Conservation (phyloP, 495 filamentous ascomycete species). For the Aspergillus biplanus region DNA sequence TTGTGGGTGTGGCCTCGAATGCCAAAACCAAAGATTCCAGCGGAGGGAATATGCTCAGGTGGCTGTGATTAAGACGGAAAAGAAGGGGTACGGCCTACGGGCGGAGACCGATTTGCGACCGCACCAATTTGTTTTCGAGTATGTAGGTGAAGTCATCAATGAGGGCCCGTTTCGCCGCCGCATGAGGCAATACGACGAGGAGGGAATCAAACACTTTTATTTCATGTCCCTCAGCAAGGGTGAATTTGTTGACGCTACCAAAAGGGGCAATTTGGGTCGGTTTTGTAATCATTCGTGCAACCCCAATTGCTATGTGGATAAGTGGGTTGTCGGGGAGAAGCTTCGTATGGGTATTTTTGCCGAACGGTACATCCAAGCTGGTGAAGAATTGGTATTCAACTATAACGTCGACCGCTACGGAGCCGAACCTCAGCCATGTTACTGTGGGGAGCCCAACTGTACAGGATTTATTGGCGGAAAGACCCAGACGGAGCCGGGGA, state of each 20-base stretch:
- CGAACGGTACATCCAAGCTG: conserved; percentile 78
- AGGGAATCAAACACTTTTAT: conserved; percentile 98
- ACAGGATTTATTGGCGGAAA: conserved; percentile 95
- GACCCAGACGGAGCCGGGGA: conserved; percentile 94
- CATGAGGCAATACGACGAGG: conserved; percentile 88
- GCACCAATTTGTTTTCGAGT: conserved; percentile 95
- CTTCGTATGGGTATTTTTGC: conserved; percentile 99
- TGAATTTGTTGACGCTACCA: conserved; percentile 98
- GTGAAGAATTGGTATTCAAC: conserved; percentile 99
- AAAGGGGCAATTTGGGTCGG: conserved; percentile 91
- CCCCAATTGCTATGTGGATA: conserved; percentile 98
- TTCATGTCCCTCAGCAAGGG: conserved; percentile 98
- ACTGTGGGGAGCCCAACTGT: conserved; percentile 94
- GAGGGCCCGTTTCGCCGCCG: conserved; percentile 84
- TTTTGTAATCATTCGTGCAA: conserved; percentile 99
- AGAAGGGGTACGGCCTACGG: conserved; percentile 93
- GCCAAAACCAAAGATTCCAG: conserved; percentile 96
- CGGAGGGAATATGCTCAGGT: conserved; percentile 87
- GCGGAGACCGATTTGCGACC: conserved; percentile 74
- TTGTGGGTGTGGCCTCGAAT: conserved; percentile 84
- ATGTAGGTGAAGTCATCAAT: conserved; percentile 97
- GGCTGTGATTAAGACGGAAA: conserved; percentile 93
- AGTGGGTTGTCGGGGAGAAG: conserved; percentile 99
- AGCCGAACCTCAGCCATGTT: conserved; percentile 94
- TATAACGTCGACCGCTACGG: conserved; percentile 99